Conservation (phyloP, 768 basidiomycete genomes). For the Pisolithus microcarpus region DNA sequence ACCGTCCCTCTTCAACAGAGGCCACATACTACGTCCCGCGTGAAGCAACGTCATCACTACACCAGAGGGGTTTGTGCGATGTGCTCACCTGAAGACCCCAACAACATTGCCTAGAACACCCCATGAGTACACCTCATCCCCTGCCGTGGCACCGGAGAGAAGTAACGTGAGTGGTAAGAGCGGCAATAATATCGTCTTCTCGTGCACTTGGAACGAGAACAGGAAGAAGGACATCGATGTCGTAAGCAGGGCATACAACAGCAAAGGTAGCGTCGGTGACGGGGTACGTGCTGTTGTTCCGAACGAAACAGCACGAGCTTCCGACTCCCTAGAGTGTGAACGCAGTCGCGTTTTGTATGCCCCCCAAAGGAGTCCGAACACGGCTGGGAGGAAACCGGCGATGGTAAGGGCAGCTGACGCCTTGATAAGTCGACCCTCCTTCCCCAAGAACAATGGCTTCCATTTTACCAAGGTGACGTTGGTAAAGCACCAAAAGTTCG, state of each 20-base stretch:
- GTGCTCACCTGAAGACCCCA: slow-evolving; percentile 74
- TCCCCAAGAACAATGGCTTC: slow-evolving; percentile 36
- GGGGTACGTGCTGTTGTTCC: slow-evolving; percentile 16
- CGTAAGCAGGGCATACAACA: slow-evolving; percentile 75
- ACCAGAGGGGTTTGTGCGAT: background rate
- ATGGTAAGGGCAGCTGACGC: slow-evolving; percentile 62
- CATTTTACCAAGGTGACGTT: slow-evolving; percentile 82
- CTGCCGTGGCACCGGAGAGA: slow-evolving; percentile 40
- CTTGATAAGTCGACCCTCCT: slow-evolving; percentile 49
- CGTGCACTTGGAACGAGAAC: slow-evolving; percentile 95
- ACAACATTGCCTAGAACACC: slow-evolving; percentile 59
- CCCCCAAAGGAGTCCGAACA: slow-evolving; percentile 37
- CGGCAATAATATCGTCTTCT: slow-evolving; percentile 85
- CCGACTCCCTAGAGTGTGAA: background rate
- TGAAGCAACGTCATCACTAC: slow-evolving; percentile 2
- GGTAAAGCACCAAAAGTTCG: slow-evolving; percentile 95
- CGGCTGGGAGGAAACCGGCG: slow-evolving; percentile 61
- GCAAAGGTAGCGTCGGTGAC: slow-evolving; percentile 54
- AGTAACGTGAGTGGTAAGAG: slow-evolving; percentile 79
- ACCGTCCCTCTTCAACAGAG: slow-evolving; percentile 73
- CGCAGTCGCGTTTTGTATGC: slow-evolving; percentile 26
- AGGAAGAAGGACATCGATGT: slow-evolving; percentile 90
- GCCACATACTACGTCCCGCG: slow-evolving; percentile 74
- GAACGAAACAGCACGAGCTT: background rate
- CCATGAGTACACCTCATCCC: slow-evolving; percentile 25